A percentile compares a stretch with the other conserved stretches of the same genome.
Evolutionary conservation across 371 early-diverging fungal genomes (phyloP).

Genomic region (Saksenaea oblongispora): DNA sequence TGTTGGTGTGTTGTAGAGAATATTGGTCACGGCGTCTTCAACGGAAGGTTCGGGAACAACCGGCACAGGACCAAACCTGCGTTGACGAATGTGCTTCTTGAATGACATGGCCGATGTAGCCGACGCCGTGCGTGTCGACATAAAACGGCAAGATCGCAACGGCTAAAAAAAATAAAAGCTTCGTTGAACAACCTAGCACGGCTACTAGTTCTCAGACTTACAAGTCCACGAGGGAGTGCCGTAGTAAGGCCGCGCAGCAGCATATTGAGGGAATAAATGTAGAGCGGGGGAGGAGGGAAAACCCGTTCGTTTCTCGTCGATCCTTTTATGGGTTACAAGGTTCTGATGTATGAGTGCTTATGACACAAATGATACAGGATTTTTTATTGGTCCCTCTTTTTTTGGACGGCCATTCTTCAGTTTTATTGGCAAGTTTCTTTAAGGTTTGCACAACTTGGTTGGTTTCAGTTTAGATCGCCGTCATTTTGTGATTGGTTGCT

Average conservation of each 20-base stretch:
- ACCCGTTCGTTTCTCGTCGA: slow-evolving; percentile 7
- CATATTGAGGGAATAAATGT: background rate
- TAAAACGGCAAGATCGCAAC: background rate
- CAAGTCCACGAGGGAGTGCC: background rate
- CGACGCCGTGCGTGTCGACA: slow-evolving; percentile 14
- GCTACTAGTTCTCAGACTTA: background rate
- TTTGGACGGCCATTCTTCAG: too few species aligned
- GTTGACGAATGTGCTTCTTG: slow-evolving; percentile 52
- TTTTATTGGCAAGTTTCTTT: too few species aligned
- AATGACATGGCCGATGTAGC: slow-evolving; percentile 55
- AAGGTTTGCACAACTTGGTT: too few species aligned
- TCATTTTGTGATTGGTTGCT: too few species aligned
- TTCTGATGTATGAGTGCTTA: background rate
- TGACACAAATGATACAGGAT: background rate
- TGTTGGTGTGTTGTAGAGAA: slow-evolving; percentile 84
- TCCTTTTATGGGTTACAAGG: background rate
- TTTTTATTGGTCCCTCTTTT: background rate
- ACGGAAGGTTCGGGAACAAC: slow-evolving; percentile 51
- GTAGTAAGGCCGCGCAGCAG: background rate
- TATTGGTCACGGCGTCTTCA: slow-evolving; percentile 86
- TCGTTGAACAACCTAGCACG: slow-evolving; percentile 7
- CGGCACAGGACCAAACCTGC: slow-evolving; percentile 44
- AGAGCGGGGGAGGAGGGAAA: slow-evolving; percentile 3
- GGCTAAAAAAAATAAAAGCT: background rate
- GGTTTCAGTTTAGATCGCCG: too few species aligned